Percentiles rank a stretch among this genome's conserved stretches.
These are phyloP conservation scores for Globisporangium rhizosaccharum DNA, from an alignment of 352 stramenopile genomes.

Conservation along the genomic window DNA sequence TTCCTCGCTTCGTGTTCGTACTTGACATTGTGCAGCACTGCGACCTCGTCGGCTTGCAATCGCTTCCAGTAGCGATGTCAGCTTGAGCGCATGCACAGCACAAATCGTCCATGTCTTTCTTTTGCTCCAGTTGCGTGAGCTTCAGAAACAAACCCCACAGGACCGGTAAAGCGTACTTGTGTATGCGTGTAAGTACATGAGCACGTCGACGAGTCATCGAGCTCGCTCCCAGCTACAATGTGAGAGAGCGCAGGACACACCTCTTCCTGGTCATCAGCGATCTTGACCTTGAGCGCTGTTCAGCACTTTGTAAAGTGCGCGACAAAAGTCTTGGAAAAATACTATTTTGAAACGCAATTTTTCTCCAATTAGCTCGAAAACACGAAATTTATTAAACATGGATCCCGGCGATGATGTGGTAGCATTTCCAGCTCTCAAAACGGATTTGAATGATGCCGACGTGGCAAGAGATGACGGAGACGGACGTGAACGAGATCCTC, in stretches of 20 bases:
- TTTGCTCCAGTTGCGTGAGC: slow-evolving; percentile 41
- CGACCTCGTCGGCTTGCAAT: slow-evolving; percentile 35
- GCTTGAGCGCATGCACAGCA: slow-evolving; percentile 50
- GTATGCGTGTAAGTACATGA: neutral
- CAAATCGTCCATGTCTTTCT: slow-evolving; percentile 71
- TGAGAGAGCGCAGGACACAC: slow-evolving; percentile 10
- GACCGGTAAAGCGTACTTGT: no score
- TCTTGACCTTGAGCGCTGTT: slow-evolving; percentile 52
- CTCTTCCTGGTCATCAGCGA: slow-evolving; percentile 56
- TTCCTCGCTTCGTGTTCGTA: slow-evolving; percentile 60
- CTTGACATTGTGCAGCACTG: slow-evolving; percentile 51
- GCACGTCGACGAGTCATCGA: neutral
- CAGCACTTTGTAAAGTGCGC: slow-evolving; percentile 66
- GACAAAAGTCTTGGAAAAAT: no score
- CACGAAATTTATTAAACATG: no score
- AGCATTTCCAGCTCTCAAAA: no score
- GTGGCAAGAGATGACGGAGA: no score
- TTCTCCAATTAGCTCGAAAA: no score
- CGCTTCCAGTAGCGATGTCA: slow-evolving; percentile 29
- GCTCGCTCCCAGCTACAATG: no score
- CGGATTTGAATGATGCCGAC: no score
- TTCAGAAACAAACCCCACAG: neutral
- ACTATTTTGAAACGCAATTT: no score
- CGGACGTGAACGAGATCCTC: no score
- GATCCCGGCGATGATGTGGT: no score